phyloP scores from a whole-genome alignment of 78 protist genomes.

The Salpingoeca rosetta region DNA sequence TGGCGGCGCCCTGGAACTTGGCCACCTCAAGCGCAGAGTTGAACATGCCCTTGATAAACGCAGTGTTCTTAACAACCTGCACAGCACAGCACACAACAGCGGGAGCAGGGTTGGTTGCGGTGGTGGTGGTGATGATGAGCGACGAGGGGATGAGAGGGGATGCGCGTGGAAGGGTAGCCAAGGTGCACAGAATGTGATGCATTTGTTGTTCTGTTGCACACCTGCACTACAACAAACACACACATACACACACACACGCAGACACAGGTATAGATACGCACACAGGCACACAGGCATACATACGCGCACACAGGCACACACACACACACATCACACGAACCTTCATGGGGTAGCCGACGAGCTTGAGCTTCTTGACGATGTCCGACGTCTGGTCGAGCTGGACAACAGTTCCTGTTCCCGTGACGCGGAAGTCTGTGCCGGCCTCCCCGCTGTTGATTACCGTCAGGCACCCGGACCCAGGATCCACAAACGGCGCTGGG shows the following conservation, averaged over 20 bases:
- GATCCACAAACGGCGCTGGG: no score
- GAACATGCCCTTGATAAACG: conserved; percentile 84
- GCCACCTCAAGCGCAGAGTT: conserved; percentile 70
- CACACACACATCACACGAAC: no score
- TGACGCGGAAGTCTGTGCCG: conserved; percentile 70
- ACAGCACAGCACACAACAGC: background rate
- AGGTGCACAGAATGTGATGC: conserved; percentile 65
- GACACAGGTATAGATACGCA: no score
- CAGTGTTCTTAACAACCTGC: conserved; percentile 88
- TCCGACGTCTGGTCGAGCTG: conserved; percentile 62
- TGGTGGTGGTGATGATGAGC: no score
- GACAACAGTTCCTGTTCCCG: conserved; percentile 86
- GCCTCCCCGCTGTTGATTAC: conserved; percentile 19
- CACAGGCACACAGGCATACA: no score
- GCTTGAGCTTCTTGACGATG: conserved; percentile 95
- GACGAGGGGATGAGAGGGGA: no score
- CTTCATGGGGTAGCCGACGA: conserved; percentile 83
- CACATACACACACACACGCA: no score
- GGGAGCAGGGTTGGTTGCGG: background rate
- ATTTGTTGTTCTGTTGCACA: no score
- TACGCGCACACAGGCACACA: no score
- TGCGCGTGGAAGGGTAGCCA: background rate
- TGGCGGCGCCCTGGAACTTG: conserved; percentile 90
- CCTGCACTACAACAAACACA: no score
- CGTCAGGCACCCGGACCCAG: conserved; percentile 60